Evolutionary conservation across 257 asterid species (phyloP), one percentile per base, ranked within the genome.

Genomic region (Capsicum baccatum): DNA sequence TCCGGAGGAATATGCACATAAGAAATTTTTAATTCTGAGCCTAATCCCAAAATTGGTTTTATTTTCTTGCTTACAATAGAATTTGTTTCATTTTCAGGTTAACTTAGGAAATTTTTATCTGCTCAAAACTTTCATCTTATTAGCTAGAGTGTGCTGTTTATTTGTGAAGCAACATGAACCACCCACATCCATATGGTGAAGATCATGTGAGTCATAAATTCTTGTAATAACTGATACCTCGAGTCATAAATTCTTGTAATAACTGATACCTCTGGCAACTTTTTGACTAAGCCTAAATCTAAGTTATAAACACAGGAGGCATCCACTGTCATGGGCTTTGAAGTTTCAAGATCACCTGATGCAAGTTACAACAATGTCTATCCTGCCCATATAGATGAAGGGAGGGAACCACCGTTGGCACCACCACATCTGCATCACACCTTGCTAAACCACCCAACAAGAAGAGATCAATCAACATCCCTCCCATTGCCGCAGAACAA

Each of bases 341-440:
- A 96, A 73, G 91, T 92, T 70, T 94, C 97, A 35, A 87, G 89
- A 85, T 96, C 99, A 16, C 99, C 98, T 0, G 99, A 92, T 76
- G 88, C 96, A 67, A 96, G 99, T 86, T 96, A 96, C 92, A 94
- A 89, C 82, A 96, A 91, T 17, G 92, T 35, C 52, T 96, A 93
- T 88, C 93, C 91, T 3, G 92, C 89, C 58, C 88, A 78, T 39
- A 95, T 93, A 86, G 97, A 94, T 16, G 97, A 93, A 57, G 99
- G 93, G 39, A 91, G 92, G 85, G 97, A 92, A 58, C 98, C 98
- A 9, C 98, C 95, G 0, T 8, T 87, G 0, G 88, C 92, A 62
- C 97, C 99, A 1, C 94, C 95, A 4, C 98, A 96, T 83, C 88
- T 96, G 86, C 95, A 91, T 60, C 95, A 94, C 10, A 90, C 97